Conservation (phyloP, 2,329 filamentous ascomycete genomes). For the Ophiostoma tasmaniense region DNA sequence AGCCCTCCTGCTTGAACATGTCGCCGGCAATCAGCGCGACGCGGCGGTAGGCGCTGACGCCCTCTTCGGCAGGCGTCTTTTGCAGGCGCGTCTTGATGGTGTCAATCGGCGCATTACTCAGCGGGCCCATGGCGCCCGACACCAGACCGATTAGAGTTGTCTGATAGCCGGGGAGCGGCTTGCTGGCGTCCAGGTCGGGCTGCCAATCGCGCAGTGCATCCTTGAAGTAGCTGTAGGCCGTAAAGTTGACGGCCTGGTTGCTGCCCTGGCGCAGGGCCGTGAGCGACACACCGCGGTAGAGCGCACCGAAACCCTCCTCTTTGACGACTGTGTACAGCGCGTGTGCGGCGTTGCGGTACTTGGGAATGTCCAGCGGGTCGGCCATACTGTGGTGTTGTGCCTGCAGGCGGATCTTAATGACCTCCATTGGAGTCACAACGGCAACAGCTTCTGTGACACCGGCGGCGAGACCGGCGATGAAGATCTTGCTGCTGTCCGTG, state of each 20-base stretch:
- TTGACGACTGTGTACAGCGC: constrained; percentile 77
- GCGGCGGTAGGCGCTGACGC: constrained; percentile 69
- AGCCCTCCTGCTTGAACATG: constrained; percentile 90
- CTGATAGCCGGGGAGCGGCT: constrained; percentile 73
- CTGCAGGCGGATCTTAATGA: constrained; percentile 96
- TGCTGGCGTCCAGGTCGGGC: constrained; percentile 51
- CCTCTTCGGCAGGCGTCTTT: constrained; percentile 73
- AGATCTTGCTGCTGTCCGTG: constrained; percentile 62
- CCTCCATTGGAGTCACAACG: constrained; percentile 97
- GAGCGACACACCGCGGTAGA: constrained; percentile 89
- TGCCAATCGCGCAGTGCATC: constrained; percentile 64
- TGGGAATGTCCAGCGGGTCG: constrained; percentile 89
- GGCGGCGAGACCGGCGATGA: constrained; percentile 69
- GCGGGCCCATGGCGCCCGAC: constrained; percentile 86
- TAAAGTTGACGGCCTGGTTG: constrained; percentile 99
- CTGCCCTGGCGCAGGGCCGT: constrained; percentile 90
- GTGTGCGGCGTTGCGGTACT: constrained; percentile 90
- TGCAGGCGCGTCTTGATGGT: constrained; percentile 98
- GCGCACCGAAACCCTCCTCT: constrained; percentile 78
- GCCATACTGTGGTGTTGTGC: constrained; percentile 97
- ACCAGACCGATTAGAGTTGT: constrained; percentile 87
- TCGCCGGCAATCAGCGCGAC: constrained; percentile 71
- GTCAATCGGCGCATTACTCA: constrained; percentile 96
- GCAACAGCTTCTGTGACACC: constrained; percentile 94
- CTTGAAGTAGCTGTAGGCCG: constrained; percentile 92